A percentile compares a stretch with the other conserved stretches of the same genome.
Evolutionary conservation across 2,329 filamentous ascomycete species (phyloP).

Genomic region (Ophiostoma piceae): DNA sequence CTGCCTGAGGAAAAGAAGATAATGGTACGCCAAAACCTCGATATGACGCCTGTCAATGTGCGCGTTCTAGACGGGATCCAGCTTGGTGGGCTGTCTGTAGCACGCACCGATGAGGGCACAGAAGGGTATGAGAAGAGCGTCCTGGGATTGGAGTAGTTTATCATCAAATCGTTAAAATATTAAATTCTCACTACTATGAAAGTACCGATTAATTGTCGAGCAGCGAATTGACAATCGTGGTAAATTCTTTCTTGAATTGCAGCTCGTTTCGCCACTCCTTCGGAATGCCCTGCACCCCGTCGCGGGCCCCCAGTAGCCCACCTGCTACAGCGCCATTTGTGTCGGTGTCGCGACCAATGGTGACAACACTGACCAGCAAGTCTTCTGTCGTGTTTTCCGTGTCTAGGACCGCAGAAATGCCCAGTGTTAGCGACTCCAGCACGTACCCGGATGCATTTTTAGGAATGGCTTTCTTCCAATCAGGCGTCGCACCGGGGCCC

Average conservation of each 20-base stretch:
- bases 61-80: slow-evolving; percentile 21
- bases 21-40: slow-evolving; percentile 22
- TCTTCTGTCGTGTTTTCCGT: slow-evolving; percentile 36
- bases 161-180: background rate
- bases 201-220: background rate
- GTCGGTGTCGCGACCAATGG: slow-evolving; percentile 43
- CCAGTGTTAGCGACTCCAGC: slow-evolving; percentile 40
- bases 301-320: slow-evolving; percentile 42
- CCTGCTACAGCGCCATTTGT: slow-evolving; percentile 45
- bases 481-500: slow-evolving; percentile 30
- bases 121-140: slow-evolving; percentile 20
- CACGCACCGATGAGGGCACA: slow-evolving; percentile 22
- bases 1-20: slow-evolving; percentile 19
- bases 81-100: background rate
- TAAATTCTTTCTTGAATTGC: slow-evolving; percentile 40
- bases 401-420: slow-evolving; percentile 42
- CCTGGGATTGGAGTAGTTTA: background rate
- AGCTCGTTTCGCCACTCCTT: slow-evolving; percentile 37
- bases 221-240: slow-evolving; percentile 12
- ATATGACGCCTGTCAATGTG: slow-evolving; percentile 24
- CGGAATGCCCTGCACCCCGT: slow-evolving; percentile 41
- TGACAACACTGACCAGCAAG: slow-evolving; percentile 43
- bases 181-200: no score
- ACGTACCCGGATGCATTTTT: slow-evolving; percentile 39
- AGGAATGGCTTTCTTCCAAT: slow-evolving; percentile 27